Conservation (phyloP, 345 rosid species). For the Schrenkiella parvula region DNA sequence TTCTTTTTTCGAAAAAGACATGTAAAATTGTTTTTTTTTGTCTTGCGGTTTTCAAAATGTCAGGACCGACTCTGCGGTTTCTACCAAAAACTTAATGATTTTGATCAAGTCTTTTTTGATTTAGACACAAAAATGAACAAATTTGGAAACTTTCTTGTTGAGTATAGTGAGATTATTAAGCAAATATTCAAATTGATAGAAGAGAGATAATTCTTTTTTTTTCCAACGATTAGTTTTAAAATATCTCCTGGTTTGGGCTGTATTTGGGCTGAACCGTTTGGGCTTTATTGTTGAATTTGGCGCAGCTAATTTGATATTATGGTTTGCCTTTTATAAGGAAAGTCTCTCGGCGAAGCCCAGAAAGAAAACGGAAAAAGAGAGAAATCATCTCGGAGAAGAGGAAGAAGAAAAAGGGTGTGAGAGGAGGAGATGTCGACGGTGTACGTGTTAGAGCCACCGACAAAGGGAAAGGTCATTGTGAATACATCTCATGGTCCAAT, state of each 20-base stretch:
- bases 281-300: not conserved
- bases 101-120: too few relatives aligned
- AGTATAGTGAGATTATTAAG: too few relatives aligned
- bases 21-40: too few relatives aligned
- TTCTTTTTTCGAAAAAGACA: too few relatives aligned
- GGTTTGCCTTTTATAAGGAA: not conserved
- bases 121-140: too few relatives aligned
- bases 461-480: constrained; percentile 83
- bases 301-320: not conserved
- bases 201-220: too few relatives aligned
- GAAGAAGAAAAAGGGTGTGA: not conserved
- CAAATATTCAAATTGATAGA: too few relatives aligned
- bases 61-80: too few relatives aligned
- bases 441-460: constrained; percentile 90
- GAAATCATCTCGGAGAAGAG: constrained; percentile 2
- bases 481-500: constrained; percentile 81
- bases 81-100: too few relatives aligned
- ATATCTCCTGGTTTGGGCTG: not conserved
- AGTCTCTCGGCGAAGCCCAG: not conserved
- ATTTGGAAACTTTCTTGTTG: too few relatives aligned
- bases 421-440: constrained; percentile 62
- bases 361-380: not conserved
- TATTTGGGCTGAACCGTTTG: not conserved
- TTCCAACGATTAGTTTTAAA: too few relatives aligned
- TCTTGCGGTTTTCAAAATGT: too few relatives aligned